Evolutionary conservation across 164 flowering plant species (phyloP).

Genomic region (Magnolia kwangsiensis): DNA sequence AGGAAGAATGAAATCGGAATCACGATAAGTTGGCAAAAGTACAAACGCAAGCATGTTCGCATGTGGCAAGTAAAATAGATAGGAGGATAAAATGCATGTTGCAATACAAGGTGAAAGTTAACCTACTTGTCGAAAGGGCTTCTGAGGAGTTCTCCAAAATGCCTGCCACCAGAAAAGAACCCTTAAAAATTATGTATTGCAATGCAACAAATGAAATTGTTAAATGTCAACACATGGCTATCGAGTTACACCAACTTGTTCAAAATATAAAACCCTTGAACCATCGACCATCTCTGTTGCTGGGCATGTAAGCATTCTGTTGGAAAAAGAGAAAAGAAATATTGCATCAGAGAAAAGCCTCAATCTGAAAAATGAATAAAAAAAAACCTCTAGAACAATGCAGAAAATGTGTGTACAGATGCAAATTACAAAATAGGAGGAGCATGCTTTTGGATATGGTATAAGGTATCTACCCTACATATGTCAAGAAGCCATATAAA

Average conservation of each 20-base stretch:
- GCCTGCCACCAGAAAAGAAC: slow-evolving; percentile 53
- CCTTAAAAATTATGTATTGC: background rate
- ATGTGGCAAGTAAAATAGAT: no score
- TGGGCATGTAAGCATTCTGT: slow-evolving; percentile 89
- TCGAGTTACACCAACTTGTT: slow-evolving; percentile 46
- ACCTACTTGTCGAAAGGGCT: slow-evolving; percentile 91
- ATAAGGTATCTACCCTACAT: no score
- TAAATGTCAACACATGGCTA: background rate
- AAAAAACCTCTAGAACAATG: background rate
- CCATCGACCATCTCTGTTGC: slow-evolving; percentile 97
- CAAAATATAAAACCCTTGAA: slow-evolving; percentile 77
- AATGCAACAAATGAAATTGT: background rate
- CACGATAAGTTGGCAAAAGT: no score
- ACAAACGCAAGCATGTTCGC: no score
- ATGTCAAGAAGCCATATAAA: no score
- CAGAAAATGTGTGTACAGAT: background rate
- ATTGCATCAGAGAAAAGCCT: background rate
- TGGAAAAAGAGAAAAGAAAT: background rate
- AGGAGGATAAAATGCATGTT: no score
- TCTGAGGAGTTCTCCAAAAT: slow-evolving; percentile 95
- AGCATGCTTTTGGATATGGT: background rate
- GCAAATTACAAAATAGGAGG: no score
- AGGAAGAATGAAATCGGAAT: no score
- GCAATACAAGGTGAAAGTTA: background rate
- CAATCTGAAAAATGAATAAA: no score